phyloP scores from a whole-genome alignment of 2,329 filamentous ascomycete species.

The Sordariomycetes sp. region DNA sequence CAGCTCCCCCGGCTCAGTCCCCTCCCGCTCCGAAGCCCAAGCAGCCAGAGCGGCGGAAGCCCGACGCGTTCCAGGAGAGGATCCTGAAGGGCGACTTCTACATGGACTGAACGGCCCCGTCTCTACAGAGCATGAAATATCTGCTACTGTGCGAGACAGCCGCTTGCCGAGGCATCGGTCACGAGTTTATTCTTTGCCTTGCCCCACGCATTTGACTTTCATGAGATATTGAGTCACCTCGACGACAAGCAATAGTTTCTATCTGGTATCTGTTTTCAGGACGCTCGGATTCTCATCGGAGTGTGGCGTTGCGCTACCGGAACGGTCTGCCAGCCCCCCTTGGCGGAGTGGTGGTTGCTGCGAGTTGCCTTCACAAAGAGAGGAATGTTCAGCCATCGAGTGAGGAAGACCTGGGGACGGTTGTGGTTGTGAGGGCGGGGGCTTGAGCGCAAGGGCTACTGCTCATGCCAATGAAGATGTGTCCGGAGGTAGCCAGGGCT shows the following conservation, averaged over 20 bases:
- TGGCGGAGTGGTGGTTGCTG: neutral
- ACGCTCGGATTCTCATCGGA: neutral
- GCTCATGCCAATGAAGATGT: neutral
- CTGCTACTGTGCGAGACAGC: neutral
- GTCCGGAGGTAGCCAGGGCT: neutral
- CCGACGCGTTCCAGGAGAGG: constrained; percentile 91
- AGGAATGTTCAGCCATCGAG: neutral
- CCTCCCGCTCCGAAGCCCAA: constrained; percentile 30
- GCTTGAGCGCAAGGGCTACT: neutral
- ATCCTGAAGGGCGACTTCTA: constrained; percentile 97
- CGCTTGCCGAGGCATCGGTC: neutral
- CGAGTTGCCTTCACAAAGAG: neutral
- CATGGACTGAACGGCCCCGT: constrained; percentile 62
- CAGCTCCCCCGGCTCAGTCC: constrained; percentile 41
- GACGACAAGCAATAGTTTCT: neutral
- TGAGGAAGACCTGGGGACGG: neutral
- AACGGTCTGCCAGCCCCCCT: neutral
- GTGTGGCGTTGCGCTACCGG: neutral
- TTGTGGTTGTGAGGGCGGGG: neutral
- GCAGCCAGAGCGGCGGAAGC: constrained; percentile 50
- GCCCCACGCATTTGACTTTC: neutral
- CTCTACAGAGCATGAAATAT: neutral
- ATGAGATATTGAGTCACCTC: neutral
- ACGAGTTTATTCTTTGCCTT: neutral
- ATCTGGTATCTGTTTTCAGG: neutral